These are phyloP conservation scores for Eucalyptus brandiana DNA, from an alignment of 345 rosid genomes.

Conservation along the genomic window DNA sequence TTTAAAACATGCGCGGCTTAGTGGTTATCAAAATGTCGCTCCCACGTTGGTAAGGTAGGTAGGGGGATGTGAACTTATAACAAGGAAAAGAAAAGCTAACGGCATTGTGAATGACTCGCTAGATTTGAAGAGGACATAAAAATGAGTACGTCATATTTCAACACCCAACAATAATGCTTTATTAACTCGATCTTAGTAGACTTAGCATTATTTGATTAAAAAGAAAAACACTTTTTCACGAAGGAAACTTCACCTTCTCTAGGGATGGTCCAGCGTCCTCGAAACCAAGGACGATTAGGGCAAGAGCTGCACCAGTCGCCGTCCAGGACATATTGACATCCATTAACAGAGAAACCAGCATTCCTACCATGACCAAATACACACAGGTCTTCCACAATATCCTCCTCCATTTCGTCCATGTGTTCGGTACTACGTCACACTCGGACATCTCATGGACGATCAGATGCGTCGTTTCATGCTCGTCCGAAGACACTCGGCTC, in stretches of 20 bases:
- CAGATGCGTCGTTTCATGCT: neutral
- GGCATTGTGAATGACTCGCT: neutral
- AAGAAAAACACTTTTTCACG: neutral
- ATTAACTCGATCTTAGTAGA: neutral
- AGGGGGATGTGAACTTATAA: neutral
- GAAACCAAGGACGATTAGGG: constrained; percentile 75
- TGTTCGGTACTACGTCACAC: neutral
- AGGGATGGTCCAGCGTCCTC: constrained; percentile 71
- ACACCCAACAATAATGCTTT: neutral
- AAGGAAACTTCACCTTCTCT: constrained; percentile 43
- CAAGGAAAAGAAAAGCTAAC: neutral
- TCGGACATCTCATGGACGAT: neutral
- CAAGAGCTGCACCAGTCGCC: constrained; percentile 72
- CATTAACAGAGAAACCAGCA: constrained; percentile 56
- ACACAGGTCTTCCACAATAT: constrained; percentile 51
- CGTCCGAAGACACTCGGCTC: neutral
- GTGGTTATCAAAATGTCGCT: neutral
- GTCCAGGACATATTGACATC: constrained; percentile 92
- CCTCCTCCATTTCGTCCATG: constrained; percentile 30
- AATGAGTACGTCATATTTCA: neutral
- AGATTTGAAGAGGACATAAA: neutral
- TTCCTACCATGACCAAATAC: constrained; percentile 56
- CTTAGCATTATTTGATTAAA: neutral
- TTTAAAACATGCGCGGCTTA: neutral
- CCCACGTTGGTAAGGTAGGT: neutral